Evolutionary conservation across 75 land plant genomes (phyloP), one percentile per base, ranked within the genome.

Genomic region (Cryptomeria japonica): DNA sequence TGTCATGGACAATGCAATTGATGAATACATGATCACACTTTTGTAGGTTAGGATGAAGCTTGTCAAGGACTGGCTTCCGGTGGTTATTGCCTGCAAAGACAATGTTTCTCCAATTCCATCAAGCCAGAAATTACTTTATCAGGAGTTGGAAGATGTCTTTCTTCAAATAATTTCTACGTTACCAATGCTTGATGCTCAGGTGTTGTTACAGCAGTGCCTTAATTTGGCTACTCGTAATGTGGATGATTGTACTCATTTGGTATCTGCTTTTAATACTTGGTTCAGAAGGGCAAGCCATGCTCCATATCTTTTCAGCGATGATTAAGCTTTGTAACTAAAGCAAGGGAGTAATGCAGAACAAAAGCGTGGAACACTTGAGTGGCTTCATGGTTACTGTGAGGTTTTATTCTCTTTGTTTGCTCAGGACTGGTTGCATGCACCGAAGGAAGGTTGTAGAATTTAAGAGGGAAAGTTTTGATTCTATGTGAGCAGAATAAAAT

Each of bases 21-120:
- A 82, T 82, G 46, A 82, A 46, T 44, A 19, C 53, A 34, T 34
- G 14, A 32, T 83, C 39, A 84, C 32, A 37, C 41, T 87, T 16
- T 83, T 87, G 42, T 91, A 96, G 99, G 98, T 97, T 53, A 92
- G 98, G 70, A 90, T 88, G 95, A 95, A 92, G 91, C 90, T 97
- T 80, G 98, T 97, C 14, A 94, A 91, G 82, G 94, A 90, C 37
- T 97, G 99, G 99, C 93, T 97, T 55, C 99, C 98, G 44, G 96
- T 97, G 64, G 91, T 97, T 46, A 91, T 92, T 38, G 95, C 91
- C 11, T 94, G 97, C 87, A 86, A 90, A 34, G 97, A 96, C 41
- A 91, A 88, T 80, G 89, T 80, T 11, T 85, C 91, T 18, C 86
- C 91, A 9, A 76, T 88, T 47, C 55, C 92, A 2, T 87, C 92